Evolutionary conservation across 306 rosid species (phyloP).

Genomic region (Castanea crenata): DNA sequence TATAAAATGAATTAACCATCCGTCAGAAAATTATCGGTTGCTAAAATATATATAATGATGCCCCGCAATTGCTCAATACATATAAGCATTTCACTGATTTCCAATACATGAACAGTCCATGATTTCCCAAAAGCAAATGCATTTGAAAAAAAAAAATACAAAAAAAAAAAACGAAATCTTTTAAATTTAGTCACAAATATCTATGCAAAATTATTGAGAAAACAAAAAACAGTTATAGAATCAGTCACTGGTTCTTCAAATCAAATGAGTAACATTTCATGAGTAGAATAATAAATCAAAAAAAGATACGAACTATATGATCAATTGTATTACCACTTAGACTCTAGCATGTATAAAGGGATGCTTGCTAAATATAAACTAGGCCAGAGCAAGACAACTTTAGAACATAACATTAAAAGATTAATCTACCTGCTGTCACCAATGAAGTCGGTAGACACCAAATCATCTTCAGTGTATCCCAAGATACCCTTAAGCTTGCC

Average conservation of each 20-base stretch:
- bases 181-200: neutral
- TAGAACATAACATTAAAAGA: neutral
- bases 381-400: neutral
- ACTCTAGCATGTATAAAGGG: neutral
- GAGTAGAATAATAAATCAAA: neutral
- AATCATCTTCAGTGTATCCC: conserved; percentile 92
- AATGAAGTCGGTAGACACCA: conserved; percentile 76
- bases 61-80: neutral
- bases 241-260: neutral
- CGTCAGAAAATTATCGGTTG: too few species aligned
- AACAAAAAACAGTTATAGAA: neutral
- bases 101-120: neutral
- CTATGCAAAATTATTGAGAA: neutral
- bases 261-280: neutral
- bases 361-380: neutral
- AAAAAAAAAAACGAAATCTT: neutral
- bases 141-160: too few species aligned
- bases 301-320: neutral
- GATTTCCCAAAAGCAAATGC: neutral
- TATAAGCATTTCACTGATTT: neutral
- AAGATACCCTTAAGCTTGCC: conserved; percentile 83
- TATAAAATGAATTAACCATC: too few species aligned
- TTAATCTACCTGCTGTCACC: conserved; percentile 83
- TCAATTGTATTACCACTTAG: neutral
- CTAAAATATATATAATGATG: neutral